Evolutionary conservation across 176 grass and related monocot genomes (phyloP).

Genomic region (Bonia amplexicaulis): DNA sequence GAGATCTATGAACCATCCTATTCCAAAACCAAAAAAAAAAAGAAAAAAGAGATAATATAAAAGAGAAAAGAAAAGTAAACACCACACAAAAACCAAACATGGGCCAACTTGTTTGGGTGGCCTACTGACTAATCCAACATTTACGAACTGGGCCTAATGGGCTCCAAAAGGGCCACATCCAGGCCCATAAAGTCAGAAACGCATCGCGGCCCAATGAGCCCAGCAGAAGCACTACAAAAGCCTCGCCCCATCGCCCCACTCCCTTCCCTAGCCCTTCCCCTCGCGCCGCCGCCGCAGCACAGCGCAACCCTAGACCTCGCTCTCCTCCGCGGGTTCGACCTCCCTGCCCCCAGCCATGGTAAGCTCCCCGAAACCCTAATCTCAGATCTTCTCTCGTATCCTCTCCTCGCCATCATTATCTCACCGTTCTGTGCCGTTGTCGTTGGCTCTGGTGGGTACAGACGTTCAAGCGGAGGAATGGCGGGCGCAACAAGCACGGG

Average conservation of each 20-base stretch:
- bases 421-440: background rate
- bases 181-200: background rate
- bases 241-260: background rate
- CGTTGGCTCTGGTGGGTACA: background rate
- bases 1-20: too few relatives aligned
- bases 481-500: constrained; percentile 68
- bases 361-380: background rate
- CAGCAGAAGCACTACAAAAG: background rate
- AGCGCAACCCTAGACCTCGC: constrained; percentile 6
- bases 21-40: too few relatives aligned
- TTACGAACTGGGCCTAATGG: background rate
- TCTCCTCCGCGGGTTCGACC: background rate
- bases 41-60: too few relatives aligned
- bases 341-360: constrained; percentile 19
- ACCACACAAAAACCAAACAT: background rate
- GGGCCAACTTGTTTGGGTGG: background rate
- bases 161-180: background rate
- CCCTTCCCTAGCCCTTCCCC: background rate
- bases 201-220: background rate
- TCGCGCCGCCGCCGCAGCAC: constrained; percentile 8
- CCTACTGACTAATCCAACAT: background rate
- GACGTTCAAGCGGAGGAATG: constrained; percentile 79
- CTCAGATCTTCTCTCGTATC: background rate
- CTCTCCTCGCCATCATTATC: background rate
- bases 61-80: background rate